Base-by-base conservation (phyloP, 768 basidiomycete species). In the Kwoniella europaea region DNA sequence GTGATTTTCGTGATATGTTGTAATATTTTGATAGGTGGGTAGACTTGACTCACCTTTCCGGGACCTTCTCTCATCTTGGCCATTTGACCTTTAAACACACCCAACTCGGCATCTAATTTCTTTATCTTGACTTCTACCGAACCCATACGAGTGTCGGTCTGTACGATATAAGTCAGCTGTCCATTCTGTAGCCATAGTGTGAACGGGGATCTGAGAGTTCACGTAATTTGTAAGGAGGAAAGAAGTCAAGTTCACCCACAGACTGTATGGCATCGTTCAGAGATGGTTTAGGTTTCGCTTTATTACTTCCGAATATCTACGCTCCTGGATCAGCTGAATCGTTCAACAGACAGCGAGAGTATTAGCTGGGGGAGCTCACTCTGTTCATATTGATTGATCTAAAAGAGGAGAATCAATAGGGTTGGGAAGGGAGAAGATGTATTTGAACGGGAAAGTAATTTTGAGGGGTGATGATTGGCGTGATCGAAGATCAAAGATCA, bases 111-210 rank as follows among this genome's bases (percentile, higher is more conserved):
- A 79, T 98, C 95, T 35, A 99, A 88, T 84, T 98, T 99, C 86
- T 91, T 91, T 76, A 99, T 86, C 86, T 98, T 99, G 82, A 98
- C 95, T 83, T 99, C 94, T 72, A 97, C 92, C 13, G 91, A 90
- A 29, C 90, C 89, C 82, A 93, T 88, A 64, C 95, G 90, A 0
- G 88, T 83, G 82, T 98, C 95, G 82, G 94, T 97, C 94, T 97
- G 73, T 55, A 18, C 15, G 41, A 46, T 4, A 16, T n/a, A n/a
- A 15, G 15, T 50, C 44, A 35, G 35, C 35, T 35, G 35, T 24
- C 24, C 24, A 24, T 24, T 24, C 24, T 24, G 24, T 24, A 24
- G 24, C 24, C 24, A 24, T 24, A 24, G 24, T 24, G 24, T 24
- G 24, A 24, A 24, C 24, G 24, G 24, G 24, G 24, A 24, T 24